Base-by-base conservation (phyloP, 2,329 filamentous ascomycete species). In the Fusarium nisikadoi region DNA sequence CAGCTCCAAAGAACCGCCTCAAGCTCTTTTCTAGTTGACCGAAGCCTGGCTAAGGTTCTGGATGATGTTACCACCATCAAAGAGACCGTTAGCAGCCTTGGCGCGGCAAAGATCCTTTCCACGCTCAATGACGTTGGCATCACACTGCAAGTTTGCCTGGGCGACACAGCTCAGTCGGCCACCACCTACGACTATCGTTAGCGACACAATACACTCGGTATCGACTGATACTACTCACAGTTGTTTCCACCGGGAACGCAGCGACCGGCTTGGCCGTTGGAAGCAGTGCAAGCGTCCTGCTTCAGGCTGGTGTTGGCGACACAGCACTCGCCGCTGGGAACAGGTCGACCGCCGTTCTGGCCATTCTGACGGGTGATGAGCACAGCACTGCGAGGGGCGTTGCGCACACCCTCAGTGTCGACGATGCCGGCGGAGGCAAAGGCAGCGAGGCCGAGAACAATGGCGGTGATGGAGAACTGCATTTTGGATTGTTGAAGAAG, bases 281-380 rank as follows among this genome's bases (percentile, higher is more conserved):
- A 52, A 14, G 38, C 41, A 12, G 49, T 65, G 60, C 62, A 65
- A 38, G 62, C 36, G 19, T 65, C 62, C 36, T 65, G 62, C 60
- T 65, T 65, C 36, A 65, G 31, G 42, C 60, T 65, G 14, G 62
- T 65, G 42, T 65, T 65, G 62, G 62, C 62, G 6, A 65, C 49
- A 39, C 62, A 65, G 31, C 62, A 65, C 27, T 35, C 14, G 10
- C 62, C 60, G 19, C 38, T 64, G 27, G 60, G 49, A 5, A 65
- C 62, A 58, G 62, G 62, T 23, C 60, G 60, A 13, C 63, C 63
- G 3, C n/a, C 41, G 19, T 65, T 65, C 60, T 65, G 47, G 2
- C 39, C 47, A 2, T 65, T 65, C 3, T 65, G 62, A 3, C 62
- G 62, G 5, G 35, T 29, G 1, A 42, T 23, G 1, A 57, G 19